Conservation (phyloP, 306 rosid genomes). For the Rosa rugosa region DNA sequence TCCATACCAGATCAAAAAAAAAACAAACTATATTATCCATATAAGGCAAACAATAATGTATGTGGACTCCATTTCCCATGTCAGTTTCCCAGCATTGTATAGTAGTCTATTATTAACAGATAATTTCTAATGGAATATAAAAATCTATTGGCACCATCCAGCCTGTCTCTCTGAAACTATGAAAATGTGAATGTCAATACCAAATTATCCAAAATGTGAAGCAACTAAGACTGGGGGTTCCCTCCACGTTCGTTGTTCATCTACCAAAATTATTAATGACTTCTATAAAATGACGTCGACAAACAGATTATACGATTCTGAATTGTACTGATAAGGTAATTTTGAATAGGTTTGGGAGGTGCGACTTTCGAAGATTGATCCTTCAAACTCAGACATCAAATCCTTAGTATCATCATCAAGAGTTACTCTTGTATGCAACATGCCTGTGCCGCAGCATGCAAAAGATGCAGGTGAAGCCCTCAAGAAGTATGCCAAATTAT, state of each 20-base stretch:
- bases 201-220: not conserved
- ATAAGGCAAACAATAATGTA: not conserved
- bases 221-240: not conserved
- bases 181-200: constrained; percentile 1
- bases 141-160: not conserved
- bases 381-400: constrained; percentile 48
- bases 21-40: not conserved
- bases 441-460: constrained; percentile 73
- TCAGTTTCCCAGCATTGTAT: not conserved
- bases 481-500: constrained; percentile 36
- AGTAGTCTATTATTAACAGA: not conserved
- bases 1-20: too few relatives aligned
- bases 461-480: constrained; percentile 48
- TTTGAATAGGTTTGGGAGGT: constrained; percentile 78
- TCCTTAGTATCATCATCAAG: constrained; percentile 62
- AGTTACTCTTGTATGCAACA: constrained; percentile 67
- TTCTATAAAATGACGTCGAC: not conserved
- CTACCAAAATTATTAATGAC: not conserved
- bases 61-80: not conserved
- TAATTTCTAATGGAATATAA: not conserved
- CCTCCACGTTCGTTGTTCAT: constrained; percentile 5
- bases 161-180: not conserved
- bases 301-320: not conserved
- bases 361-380: constrained; percentile 58
- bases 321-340: not conserved